phyloP scores from a whole-genome alignment of 2,329 filamentous ascomycete species.

The Pseudocercospora macadamiae region DNA sequence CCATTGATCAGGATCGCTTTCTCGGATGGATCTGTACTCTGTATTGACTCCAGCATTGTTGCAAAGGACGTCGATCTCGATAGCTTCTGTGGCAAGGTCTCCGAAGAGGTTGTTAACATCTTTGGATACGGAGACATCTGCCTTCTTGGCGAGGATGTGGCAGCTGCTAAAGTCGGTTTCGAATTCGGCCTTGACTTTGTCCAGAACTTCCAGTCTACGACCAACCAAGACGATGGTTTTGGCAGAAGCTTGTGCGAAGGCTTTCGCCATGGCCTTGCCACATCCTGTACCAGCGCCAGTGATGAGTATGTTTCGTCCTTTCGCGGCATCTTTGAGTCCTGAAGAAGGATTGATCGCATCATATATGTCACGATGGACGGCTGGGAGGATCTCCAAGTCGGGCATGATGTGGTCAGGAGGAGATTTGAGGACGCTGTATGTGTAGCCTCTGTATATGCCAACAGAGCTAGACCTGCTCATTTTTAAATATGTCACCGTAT shows the following conservation, averaged over 20 bases:
- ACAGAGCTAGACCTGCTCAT: no score
- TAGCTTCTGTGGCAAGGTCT: not conserved
- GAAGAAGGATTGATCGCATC: not conserved
- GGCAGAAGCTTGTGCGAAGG: slow-evolving; percentile 24
- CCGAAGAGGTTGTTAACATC: not conserved
- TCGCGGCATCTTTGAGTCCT: slow-evolving; percentile 5
- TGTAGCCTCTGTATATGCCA: no score
- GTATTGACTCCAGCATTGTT: slow-evolving; percentile 38
- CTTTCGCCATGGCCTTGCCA: slow-evolving; percentile 25
- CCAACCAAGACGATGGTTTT: slow-evolving; percentile 24
- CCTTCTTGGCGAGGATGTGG: not conserved
- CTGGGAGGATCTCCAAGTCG: not conserved
- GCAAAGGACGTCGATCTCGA: slow-evolving; percentile 34
- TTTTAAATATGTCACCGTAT: no score
- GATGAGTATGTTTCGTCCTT: slow-evolving; percentile 43
- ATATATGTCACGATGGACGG: not conserved
- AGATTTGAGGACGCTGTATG: no score
- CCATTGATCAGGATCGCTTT: slow-evolving; percentile 45
- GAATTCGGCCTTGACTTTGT: not conserved
- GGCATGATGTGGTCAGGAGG: not conserved
- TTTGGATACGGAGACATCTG: not conserved
- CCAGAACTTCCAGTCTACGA: slow-evolving; percentile 11
- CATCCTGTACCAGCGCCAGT: slow-evolving; percentile 26
- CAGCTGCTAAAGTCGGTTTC: not conserved
- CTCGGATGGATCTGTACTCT: slow-evolving; percentile 20